phyloP scores from a whole-genome alignment of 495 filamentous ascomycete species.

The Clavariopsis aquatica region DNA sequence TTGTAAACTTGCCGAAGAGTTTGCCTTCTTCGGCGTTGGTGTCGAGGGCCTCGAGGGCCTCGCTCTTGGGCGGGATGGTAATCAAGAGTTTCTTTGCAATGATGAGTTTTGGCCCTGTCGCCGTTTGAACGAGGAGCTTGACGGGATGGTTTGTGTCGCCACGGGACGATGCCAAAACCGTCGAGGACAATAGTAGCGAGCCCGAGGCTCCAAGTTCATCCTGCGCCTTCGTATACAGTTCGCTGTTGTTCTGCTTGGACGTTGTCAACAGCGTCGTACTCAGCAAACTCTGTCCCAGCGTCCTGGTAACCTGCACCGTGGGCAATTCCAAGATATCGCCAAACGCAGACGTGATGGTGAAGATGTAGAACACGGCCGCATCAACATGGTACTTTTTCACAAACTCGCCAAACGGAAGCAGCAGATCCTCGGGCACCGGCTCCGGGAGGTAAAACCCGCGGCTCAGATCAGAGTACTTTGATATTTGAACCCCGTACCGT shows the following conservation, averaged over 20 bases:
- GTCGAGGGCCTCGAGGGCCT: constrained; percentile 45
- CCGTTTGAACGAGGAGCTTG: constrained; percentile 44
- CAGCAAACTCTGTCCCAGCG: constrained; percentile 31
- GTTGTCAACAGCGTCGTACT: constrained; percentile 43
- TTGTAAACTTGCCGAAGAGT: constrained; percentile 48
- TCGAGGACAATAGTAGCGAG: constrained; percentile 39
- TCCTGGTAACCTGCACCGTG: constrained; percentile 40
- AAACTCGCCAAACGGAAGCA: constrained; percentile 50
- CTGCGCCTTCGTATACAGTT: constrained; percentile 48
- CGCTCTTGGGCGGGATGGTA: constrained; percentile 48
- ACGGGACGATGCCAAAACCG: constrained; percentile 42
- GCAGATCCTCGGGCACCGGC: constrained; percentile 48
- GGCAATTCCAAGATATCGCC: constrained; percentile 47
- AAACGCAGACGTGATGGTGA: constrained; percentile 40
- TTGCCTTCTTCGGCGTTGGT: constrained; percentile 43
- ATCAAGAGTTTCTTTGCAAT: constrained; percentile 52
- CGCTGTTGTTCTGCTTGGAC: constrained; percentile 45
- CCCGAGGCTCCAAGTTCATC: constrained; percentile 38
- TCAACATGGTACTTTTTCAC: constrained; percentile 47
- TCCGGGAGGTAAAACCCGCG: constrained; percentile 49
- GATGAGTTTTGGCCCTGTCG: constrained; percentile 45
- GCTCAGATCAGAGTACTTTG: constrained; percentile 48
- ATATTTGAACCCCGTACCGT: constrained; percentile 41
- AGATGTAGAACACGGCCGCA: constrained; percentile 40
- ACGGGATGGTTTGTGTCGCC: constrained; percentile 30